Evolutionary conservation across 2,329 filamentous ascomycete species (phyloP), one percentile per base, ranked within the genome.

Genomic region (Trichophyton mentagrophytes): DNA sequence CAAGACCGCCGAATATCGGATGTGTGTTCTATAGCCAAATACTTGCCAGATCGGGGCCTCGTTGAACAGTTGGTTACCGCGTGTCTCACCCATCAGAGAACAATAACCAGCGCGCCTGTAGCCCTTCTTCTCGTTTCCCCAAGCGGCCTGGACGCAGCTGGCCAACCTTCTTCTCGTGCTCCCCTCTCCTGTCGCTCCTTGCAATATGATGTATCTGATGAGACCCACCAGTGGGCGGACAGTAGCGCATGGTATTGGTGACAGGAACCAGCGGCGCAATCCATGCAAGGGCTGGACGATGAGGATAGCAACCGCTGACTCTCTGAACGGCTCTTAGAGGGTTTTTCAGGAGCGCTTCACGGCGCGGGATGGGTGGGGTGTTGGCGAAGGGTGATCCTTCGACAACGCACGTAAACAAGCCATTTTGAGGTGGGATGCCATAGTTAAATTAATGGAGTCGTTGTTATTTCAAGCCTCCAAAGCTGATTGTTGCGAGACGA

Each of bases 171-270:
- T 49, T 49, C 8, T 49, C 44, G 3, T 27, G 8, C 9, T 27
- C 22, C 25, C 20, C 7, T 49, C 11, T 49, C 25, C 20, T 9
- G 15, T 4, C 8, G 20, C 20, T 13, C 22, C 13, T 22, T 3
- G 6, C 49, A 36, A 55, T 55, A 55, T 55, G 49, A 55, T 33
- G 49, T 55, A 55, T 55, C 49, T 36, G 25, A 55, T 55, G 33
- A 27, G 49, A 9, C 49, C 49, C 49, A 55, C 49, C 30, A 17
- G 49, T 13, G 8, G 49, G 15, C 13, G 25, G 27, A 33, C 30
- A n/a, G 13, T 25, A 55, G 33, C 11, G n/a, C 6, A 33, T 55
- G 25, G 30, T 33, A 17, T 55, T 55, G 49, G 30, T 55, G 46
- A 25, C 9, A 25, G 20, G 20, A 49, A 27, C 46, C 46, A 27